Evolutionary conservation across 495 filamentous ascomycete genomes (phyloP).

Genomic region (Penicillium antarcticum): DNA sequence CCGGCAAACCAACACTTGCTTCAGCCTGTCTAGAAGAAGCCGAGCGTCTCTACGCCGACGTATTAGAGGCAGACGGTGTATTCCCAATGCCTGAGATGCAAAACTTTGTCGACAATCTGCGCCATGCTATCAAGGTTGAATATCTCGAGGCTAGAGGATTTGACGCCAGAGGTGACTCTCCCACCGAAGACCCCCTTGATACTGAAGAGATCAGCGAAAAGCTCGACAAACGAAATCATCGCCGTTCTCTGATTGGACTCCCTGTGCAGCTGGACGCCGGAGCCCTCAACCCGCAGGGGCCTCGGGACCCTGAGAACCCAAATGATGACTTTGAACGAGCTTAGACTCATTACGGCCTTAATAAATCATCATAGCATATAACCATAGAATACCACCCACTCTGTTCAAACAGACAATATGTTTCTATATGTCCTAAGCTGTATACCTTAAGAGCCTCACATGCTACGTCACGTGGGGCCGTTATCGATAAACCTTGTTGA

Average conservation of each 20-base stretch:
- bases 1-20: constrained; percentile 66
- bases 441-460: background rate
- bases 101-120: constrained; percentile 58
- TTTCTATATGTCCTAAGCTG: background rate
- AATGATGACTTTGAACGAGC: constrained; percentile 54
- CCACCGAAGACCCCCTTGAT: constrained; percentile 22
- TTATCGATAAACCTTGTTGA: constrained; percentile 31
- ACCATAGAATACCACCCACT: constrained; percentile 15
- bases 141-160: constrained; percentile 37
- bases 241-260: constrained; percentile 37
- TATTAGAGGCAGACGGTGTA: constrained; percentile 53
- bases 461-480: constrained; percentile 13
- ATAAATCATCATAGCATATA: constrained; percentile 25
- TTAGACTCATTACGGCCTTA: constrained; percentile 19
- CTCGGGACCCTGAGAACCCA: constrained; percentile 25
- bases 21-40: constrained; percentile 70
- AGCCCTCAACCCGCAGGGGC: constrained; percentile 24
- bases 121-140: constrained; percentile 55
- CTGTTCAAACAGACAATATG: background rate
- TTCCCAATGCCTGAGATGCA: constrained; percentile 56
- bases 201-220: constrained; percentile 64
- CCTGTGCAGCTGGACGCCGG: constrained; percentile 35
- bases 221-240: constrained; percentile 40
- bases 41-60: constrained; percentile 60
- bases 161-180: constrained; percentile 31